Percentiles rank a stretch among this genome's conserved stretches.
Conservation (phyloP, 495 filamentous ascomycete species). For the Lasiosphaeria ovina region DNA sequence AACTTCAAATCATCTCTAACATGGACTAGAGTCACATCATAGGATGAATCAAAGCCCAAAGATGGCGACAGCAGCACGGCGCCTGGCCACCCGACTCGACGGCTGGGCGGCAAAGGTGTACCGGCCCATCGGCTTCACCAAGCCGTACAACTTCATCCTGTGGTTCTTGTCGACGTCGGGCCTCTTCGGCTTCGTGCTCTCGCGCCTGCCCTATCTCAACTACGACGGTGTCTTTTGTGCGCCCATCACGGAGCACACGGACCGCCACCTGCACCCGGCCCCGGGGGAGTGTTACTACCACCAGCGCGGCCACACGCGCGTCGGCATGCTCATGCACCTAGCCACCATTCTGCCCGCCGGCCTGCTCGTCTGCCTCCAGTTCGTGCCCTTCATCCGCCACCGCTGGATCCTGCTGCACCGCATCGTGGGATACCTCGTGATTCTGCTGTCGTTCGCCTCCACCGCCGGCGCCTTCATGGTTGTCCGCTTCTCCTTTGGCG, state of each 20-base stretch:
- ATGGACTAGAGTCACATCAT: too few relatives aligned
- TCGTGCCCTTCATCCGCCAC: constrained; percentile 51
- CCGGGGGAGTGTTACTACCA: constrained; percentile 48
- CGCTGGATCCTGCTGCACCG: constrained; percentile 47
- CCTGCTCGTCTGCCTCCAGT: constrained; percentile 50
- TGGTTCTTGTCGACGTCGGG: constrained; percentile 35
- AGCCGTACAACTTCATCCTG: constrained; percentile 40
- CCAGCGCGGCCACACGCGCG: constrained; percentile 24
- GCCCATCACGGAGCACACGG: too few relatives aligned
- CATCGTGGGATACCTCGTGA: constrained; percentile 52
- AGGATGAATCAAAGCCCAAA: too few relatives aligned
- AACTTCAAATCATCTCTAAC: too few relatives aligned
- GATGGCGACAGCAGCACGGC: too few relatives aligned
- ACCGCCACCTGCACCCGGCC: neutral
- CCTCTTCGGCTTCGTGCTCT: constrained; percentile 36
- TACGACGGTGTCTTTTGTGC: constrained; percentile 26
- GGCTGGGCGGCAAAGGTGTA: too few relatives aligned
- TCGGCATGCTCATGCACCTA: constrained; percentile 52
- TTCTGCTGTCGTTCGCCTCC: constrained; percentile 40
- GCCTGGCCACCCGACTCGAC: too few relatives aligned
- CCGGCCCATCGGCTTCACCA: constrained; percentile 34
- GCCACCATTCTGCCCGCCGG: constrained; percentile 45
- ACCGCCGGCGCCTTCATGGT: constrained; percentile 48
- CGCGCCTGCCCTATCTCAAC: constrained; percentile 38
- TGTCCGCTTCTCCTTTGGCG: constrained; percentile 43